phyloP scores from a whole-genome alignment of 1,284 basidiomycete genomes.

The Ustilago cynodontis region DNA sequence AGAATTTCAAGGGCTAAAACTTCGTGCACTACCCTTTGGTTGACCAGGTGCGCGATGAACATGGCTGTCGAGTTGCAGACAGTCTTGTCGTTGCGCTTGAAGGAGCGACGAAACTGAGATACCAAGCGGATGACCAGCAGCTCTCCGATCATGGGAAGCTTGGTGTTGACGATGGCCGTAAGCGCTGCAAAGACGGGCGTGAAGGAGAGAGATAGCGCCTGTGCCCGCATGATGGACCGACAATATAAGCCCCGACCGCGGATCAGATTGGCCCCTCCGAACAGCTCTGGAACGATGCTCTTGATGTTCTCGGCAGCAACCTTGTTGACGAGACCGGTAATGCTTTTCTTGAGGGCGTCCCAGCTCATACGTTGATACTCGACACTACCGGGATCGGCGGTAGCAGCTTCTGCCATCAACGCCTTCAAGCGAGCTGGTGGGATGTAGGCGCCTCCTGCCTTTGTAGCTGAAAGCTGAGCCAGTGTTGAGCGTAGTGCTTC shows the following conservation, averaged over 20 bases:
- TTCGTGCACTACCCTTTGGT: constrained; percentile 93
- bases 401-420: constrained; percentile 83
- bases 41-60: constrained; percentile 96
- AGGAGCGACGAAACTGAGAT: constrained; percentile 93
- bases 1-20: constrained; percentile 95
- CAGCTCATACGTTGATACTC: constrained; percentile 95
- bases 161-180: constrained; percentile 95
- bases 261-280: constrained; percentile 68
- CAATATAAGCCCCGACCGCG: constrained; percentile 68
- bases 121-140: constrained; percentile 87
- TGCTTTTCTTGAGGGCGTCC: constrained; percentile 97
- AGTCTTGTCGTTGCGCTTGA: constrained; percentile 98
- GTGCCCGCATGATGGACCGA: constrained; percentile 96
- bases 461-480: constrained; percentile 69
- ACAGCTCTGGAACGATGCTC: constrained; percentile 86
- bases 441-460: constrained; percentile 95
- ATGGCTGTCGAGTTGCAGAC: constrained; percentile 94
- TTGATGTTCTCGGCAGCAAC: constrained; percentile 90
- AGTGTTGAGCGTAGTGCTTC: constrained; percentile 42
- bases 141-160: constrained; percentile 95
- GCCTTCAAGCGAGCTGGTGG: constrained; percentile 90
- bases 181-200: constrained; percentile 96
- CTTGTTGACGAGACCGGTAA: constrained; percentile 99
- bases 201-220: constrained; percentile 94
- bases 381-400: constrained; percentile 84